These are phyloP conservation scores for Tricholoma matsutake DNA, from an alignment of 768 basidiomycete species.

Conservation along the genomic window DNA sequence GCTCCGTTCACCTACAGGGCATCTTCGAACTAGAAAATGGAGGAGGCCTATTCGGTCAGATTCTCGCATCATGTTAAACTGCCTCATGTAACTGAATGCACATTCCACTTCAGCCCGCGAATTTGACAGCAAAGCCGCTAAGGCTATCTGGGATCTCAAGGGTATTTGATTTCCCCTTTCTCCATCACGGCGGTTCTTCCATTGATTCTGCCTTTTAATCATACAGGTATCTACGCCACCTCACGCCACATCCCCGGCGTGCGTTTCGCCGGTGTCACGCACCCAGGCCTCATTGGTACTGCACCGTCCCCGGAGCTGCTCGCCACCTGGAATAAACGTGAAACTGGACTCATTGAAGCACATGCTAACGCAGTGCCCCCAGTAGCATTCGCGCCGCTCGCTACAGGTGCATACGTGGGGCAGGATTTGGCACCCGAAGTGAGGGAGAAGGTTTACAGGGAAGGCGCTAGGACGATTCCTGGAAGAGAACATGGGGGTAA, in stretches of 20 bases:
- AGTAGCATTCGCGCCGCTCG: conserved; percentile 63
- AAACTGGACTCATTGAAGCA: conserved; percentile 57
- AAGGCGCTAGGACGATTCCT: conserved; percentile 74
- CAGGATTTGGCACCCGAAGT: conserved; percentile 52
- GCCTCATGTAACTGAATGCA: background rate
- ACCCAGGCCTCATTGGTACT: conserved; percentile 75
- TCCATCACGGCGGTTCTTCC: background rate
- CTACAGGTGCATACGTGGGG: conserved; percentile 63
- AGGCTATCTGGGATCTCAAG: conserved; percentile 81
- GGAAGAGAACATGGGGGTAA: conserved; percentile 81
- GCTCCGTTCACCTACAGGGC: conserved; percentile 38
- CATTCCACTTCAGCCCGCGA: conserved; percentile 43
- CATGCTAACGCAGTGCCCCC: conserved; percentile 53
- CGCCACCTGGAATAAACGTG: conserved; percentile 72
- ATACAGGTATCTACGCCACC: conserved; percentile 61
- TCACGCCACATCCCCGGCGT: conserved; percentile 80
- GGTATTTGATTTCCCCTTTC: conserved; percentile 30
- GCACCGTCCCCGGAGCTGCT: conserved; percentile 73
- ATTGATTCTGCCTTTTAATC: background rate
- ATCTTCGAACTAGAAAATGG: conserved; percentile 75
- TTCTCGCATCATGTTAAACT: conserved; percentile 2
- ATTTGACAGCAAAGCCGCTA: conserved; percentile 67
- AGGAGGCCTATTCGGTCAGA: conserved; percentile 63
- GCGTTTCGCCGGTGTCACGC: conserved; percentile 73
- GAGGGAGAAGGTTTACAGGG: conserved; percentile 49